A percentile compares a stretch with the other conserved stretches of the same genome.
Conservation (phyloP, 2,329 filamentous ascomycete genomes). For the Cladophialophora carrionii region DNA sequence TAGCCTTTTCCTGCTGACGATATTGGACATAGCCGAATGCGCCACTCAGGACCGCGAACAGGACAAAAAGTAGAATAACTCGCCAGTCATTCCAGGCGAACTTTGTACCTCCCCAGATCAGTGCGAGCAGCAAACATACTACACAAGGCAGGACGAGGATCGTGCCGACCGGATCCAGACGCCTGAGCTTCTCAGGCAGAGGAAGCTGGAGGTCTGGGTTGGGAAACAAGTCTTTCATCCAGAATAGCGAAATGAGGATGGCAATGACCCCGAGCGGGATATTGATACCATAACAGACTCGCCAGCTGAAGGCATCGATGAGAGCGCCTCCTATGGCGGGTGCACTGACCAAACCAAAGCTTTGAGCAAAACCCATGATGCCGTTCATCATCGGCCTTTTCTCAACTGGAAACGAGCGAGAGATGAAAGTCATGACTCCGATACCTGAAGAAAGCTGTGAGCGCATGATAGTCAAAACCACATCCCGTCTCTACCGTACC, state of each 20-base stretch:
- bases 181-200: conserved; percentile 38
- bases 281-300: conserved; percentile 47
- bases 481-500: not conserved
- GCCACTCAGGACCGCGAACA: conserved; percentile 40
- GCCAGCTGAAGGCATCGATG: conserved; percentile 43
- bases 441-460: conserved; percentile 27
- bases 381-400: conserved; percentile 40
- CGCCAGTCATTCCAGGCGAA: conserved; percentile 42
- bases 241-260: conserved; percentile 38
- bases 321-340: conserved; percentile 45
- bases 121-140: conserved; percentile 37
- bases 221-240: conserved; percentile 33
- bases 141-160: conserved; percentile 43
- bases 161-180: conserved; percentile 44
- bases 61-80: conserved; percentile 42
- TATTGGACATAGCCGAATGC: conserved; percentile 42
- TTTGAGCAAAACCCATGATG: conserved; percentile 39
- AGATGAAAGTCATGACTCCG: conserved; percentile 33
- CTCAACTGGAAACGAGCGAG: conserved; percentile 37
- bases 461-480: not conserved
- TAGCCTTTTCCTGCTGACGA: conserved; percentile 41
- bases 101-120: conserved; percentile 45
- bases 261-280: conserved; percentile 51
- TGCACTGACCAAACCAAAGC: conserved; percentile 39
- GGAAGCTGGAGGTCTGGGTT: conserved; percentile 29